Evolutionary conservation across 2,329 filamentous ascomycete species (phyloP).

Genomic region (Hortaea werneckii): DNA sequence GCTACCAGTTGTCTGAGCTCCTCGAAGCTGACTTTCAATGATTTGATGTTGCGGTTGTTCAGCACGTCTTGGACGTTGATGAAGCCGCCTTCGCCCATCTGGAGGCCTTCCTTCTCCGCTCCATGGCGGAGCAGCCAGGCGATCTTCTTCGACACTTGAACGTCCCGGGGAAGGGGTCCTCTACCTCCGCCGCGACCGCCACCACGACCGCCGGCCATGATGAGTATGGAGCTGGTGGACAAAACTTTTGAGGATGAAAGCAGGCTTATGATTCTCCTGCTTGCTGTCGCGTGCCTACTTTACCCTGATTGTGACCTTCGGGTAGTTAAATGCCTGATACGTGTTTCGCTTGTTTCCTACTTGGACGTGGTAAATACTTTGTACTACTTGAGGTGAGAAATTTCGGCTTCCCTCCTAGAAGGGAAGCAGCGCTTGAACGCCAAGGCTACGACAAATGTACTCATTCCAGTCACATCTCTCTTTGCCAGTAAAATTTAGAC

Average conservation of each 20-base stretch:
- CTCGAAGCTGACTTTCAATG: constrained; percentile 60
- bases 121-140: constrained; percentile 50
- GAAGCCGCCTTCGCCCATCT: constrained; percentile 50
- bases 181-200: constrained; percentile 1
- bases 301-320: too few relatives aligned
- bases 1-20: constrained; percentile 63
- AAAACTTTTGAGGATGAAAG: too few relatives aligned
- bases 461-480: too few relatives aligned
- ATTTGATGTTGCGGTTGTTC: constrained; percentile 50
- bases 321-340: too few relatives aligned
- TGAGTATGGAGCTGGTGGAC: neutral
- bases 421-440: neutral
- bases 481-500: too few relatives aligned
- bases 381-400: too few relatives aligned
- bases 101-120: constrained; percentile 49
- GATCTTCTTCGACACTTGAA: constrained; percentile 26
- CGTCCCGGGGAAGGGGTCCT: constrained; percentile 12
- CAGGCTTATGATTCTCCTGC: too few relatives aligned
- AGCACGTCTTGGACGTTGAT: constrained; percentile 50
- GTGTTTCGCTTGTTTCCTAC: too few relatives aligned
- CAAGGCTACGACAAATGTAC: neutral
- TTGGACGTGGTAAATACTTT: too few relatives aligned
- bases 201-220: constrained; percentile 1
- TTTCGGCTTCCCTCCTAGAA: neutral
- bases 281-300: too few relatives aligned